These are phyloP conservation scores for Lepraria neglecta DNA, from an alignment of 495 filamentous ascomycete genomes.

Conservation along the genomic window DNA sequence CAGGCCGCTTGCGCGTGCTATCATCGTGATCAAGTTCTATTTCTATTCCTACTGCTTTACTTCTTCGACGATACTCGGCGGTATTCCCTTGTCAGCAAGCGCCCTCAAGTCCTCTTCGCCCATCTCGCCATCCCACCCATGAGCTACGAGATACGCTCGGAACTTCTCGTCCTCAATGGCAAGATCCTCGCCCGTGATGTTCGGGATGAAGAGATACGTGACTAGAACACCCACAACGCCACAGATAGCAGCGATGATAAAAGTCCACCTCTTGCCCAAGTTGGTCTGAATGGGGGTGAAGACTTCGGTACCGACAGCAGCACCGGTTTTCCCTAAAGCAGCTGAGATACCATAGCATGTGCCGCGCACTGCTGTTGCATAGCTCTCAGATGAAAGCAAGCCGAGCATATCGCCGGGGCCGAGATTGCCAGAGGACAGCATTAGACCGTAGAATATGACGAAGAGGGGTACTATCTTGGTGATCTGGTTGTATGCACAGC, in stretches of 20 bases:
- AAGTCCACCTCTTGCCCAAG: conserved; percentile 47
- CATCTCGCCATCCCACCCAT: conserved; percentile 47
- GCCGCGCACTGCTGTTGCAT: conserved; percentile 46
- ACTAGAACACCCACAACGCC: conserved; percentile 46
- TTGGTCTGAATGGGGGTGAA: conserved; percentile 42
- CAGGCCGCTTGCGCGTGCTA: no score
- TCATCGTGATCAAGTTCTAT: no score
- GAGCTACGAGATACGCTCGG: conserved; percentile 40
- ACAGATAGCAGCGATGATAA: conserved; percentile 49
- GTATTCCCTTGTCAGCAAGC: conserved; percentile 30
- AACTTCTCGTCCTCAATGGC: conserved; percentile 40
- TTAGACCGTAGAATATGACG: conserved; percentile 49
- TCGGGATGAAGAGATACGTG: conserved; percentile 47
- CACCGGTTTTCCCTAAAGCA: conserved; percentile 48
- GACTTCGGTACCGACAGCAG: conserved; percentile 47
- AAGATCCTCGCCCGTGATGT: conserved; percentile 43
- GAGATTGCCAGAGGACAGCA: conserved; percentile 47
- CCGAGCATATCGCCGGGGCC: conserved; percentile 50
- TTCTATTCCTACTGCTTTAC: background rate
- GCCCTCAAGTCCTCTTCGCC: conserved; percentile 39
- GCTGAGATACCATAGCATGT: conserved; percentile 48
- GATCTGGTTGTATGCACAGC: conserved; percentile 42
- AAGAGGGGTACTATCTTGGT: conserved; percentile 48
- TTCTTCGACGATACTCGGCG: conserved; percentile 1
- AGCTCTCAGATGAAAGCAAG: conserved; percentile 45